Evolutionary conservation across 805 yeast genomes (phyloP), one percentile per base, ranked within the genome.

Genomic region (Maudiozyma serrabonitensis): DNA sequence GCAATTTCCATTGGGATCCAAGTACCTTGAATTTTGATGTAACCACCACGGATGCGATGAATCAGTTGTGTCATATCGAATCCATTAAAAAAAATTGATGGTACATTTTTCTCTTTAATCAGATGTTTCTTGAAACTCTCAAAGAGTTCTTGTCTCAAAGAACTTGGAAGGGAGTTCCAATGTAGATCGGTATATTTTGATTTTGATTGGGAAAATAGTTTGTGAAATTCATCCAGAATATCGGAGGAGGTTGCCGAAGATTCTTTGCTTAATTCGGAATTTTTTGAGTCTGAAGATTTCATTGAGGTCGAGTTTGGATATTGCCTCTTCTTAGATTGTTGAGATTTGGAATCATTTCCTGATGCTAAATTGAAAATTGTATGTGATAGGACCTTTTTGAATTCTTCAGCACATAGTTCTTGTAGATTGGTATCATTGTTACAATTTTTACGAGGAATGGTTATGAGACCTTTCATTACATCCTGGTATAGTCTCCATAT

Each of bases 1-100:
- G 93, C 88, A 4, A 85, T 71, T 7, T 75, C 77, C 59, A 68
- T 83, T 1, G 95, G 91, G 37, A 89, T 68, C 96, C 96, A 90
- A 4, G 96, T 87, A 2, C 97, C 97, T 69, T 89, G 97, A 54
- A 90, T 87, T 70, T 87, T 88, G 55, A 89, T 74, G 59, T 81
- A 87, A 1, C 97, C 97, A 44, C 97, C 97, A 48, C 96, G 71
- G n/a, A 89, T 86, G 41, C 95, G 75, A 55, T 79, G 79, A 38
- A 69, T 58, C n/a, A 64, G 55, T 26, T 56, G 54, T 9, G 56
- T 49, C 34, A 56, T 53, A 12, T 56, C 53, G 16, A 58, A 45
- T 12, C 54, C 45, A 23, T 48, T 46, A 15, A 56, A 26, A 12
- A 55, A 54, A 2, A 52, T 46, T 18, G 50, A 47, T 3, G 56